phyloP scores from a whole-genome alignment of 179 eudicot genomes.

The Corrigiola litoralis region DNA sequence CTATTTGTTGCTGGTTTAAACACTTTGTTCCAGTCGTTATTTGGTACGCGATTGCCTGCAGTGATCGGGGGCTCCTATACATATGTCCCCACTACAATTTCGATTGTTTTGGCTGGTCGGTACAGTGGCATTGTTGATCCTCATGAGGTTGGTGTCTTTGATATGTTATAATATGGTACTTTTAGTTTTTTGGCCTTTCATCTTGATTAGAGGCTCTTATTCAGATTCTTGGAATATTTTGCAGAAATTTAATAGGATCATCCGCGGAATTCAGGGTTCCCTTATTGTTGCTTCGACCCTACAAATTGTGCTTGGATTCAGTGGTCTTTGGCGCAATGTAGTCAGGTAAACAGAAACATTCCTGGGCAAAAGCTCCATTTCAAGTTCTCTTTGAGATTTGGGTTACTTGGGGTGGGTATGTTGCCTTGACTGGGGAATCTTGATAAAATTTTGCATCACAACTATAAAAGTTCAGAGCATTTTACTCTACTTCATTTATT shows the following conservation, averaged over 20 bases:
- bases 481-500: not conserved
- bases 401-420: not conserved
- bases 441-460: not conserved
- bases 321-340: conserved; percentile 93
- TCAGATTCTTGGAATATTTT: conserved; percentile 5
- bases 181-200: not conserved
- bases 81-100: conserved; percentile 71
- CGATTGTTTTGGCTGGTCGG: conserved; percentile 74
- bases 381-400: not conserved
- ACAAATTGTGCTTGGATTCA: conserved; percentile 86
- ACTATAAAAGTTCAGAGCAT: not conserved
- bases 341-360: conserved; percentile 40
- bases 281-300: conserved; percentile 84
- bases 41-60: conserved; percentile 92
- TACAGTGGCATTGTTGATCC: conserved; percentile 63
- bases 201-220: conserved; percentile 6
- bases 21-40: conserved; percentile 67
- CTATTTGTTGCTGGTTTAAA: conserved; percentile 88
- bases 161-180: not conserved
- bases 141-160: conserved; percentile 44
- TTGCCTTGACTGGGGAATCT: not conserved
- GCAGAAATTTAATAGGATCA: conserved; percentile 70
- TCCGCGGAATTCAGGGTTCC: conserved; percentile 89
- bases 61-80: conserved; percentile 93
- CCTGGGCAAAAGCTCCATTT: not conserved